Conservation (phyloP, 2,329 filamentous ascomycete genomes). For the Aspergillus texensis region DNA sequence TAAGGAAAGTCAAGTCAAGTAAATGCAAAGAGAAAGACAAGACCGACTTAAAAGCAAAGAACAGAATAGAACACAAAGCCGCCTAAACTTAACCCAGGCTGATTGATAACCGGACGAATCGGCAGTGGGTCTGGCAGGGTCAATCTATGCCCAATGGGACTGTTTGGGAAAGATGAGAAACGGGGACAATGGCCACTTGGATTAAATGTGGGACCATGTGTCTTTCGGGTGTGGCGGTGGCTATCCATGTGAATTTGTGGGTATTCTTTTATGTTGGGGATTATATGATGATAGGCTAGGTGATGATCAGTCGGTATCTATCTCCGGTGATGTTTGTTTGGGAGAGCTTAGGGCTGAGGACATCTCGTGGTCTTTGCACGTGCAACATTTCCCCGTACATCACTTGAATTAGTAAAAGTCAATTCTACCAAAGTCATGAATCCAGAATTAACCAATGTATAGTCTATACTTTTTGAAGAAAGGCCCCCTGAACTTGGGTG, state of each 20-base stretch:
- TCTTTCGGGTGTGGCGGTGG: background rate
- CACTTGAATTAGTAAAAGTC: too few relatives aligned
- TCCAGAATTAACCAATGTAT: background rate
- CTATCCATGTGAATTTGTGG: background rate
- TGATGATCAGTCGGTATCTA: too few relatives aligned
- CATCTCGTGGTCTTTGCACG: background rate
- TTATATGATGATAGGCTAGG: background rate
- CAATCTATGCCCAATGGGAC: background rate
- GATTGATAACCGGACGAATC: background rate
- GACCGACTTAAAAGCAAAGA: too few relatives aligned
- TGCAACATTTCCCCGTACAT: background rate
- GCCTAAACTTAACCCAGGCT: background rate
- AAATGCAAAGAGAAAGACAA: background rate
- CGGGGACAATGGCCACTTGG: background rate
- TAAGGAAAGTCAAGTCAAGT: too few relatives aligned
- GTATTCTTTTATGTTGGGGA: background rate
- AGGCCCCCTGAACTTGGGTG: too few relatives aligned
- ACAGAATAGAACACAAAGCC: too few relatives aligned
- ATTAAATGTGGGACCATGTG: background rate
- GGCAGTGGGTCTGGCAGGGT: background rate
- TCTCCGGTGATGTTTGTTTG: too few relatives aligned
- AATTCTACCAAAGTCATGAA: background rate
- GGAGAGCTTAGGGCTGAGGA: background rate
- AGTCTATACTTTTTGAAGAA: background rate
- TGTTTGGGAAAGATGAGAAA: background rate